A percentile compares a stretch with the other conserved stretches of the same genome.
These are phyloP conservation scores for Suhomyces panamericanus DNA, from an alignment of 1,139 yeast genomes.

Conservation along the genomic window DNA sequence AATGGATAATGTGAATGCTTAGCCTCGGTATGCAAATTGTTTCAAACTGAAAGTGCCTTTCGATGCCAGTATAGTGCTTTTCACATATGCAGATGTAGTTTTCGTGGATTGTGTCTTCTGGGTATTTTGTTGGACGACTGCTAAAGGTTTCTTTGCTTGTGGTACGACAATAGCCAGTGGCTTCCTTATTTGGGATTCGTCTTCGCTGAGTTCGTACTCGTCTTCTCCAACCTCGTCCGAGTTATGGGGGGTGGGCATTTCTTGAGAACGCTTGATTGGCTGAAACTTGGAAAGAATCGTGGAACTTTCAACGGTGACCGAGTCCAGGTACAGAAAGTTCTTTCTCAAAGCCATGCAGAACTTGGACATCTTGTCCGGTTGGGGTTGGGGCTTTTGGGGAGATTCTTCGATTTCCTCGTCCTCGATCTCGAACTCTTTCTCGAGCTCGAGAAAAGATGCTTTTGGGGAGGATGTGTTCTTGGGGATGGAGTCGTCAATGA, in stretches of 20 bases:
- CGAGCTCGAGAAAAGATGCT: conserved; percentile 16
- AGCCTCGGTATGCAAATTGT: conserved; percentile 25
- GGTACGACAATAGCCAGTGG: conserved; percentile 2
- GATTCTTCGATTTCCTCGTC: conserved; percentile 48
- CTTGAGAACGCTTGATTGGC: background rate
- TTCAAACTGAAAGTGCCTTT: conserved; percentile 11
- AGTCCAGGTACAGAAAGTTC: conserved; percentile 25
- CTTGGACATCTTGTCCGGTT: conserved; percentile 9
- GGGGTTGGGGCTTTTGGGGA: conserved; percentile 29
- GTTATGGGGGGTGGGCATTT: conserved; percentile 8
- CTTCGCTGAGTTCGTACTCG: conserved; percentile 17
- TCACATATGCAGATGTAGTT: conserved; percentile 1
- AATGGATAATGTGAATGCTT: background rate
- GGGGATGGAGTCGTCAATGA: conserved; percentile 3
- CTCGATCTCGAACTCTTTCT: conserved; percentile 16
- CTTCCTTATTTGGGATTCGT: conserved; percentile 10
- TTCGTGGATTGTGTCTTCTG: background rate
- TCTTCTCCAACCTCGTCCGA: conserved; percentile 14
- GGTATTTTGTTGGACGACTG: background rate
- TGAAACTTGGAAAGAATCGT: background rate
- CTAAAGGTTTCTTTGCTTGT: conserved; percentile 2
- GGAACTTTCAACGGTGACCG: conserved; percentile 2
- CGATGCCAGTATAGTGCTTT: background rate
- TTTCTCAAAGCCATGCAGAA: conserved; percentile 28
- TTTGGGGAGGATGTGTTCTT: background rate